Percentiles rank a stretch among this genome's conserved stretches.
Evolutionary conservation across 2,329 filamentous ascomycete genomes (phyloP).

Genomic region (Ophiostoma triangulosporum): DNA sequence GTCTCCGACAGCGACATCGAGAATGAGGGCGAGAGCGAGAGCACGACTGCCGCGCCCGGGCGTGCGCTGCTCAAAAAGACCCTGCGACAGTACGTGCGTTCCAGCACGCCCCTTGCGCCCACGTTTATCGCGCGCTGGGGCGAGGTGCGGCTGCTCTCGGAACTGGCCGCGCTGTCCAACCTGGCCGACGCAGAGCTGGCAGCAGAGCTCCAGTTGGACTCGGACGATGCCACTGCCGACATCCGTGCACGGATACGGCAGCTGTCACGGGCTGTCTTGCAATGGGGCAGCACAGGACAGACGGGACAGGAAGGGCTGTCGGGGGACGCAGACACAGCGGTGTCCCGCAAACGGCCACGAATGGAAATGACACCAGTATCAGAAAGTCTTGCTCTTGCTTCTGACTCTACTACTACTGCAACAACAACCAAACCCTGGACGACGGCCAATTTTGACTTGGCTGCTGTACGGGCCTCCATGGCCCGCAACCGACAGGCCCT

Average conservation of each 20-base stretch:
- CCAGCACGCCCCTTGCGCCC: neutral
- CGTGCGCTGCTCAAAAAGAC: neutral
- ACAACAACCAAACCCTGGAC: slow-evolving; percentile 2
- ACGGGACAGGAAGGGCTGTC: neutral
- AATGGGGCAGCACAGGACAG: slow-evolving; percentile 7
- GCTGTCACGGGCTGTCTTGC: slow-evolving; percentile 18
- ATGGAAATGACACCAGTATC: neutral
- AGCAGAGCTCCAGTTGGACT: neutral
- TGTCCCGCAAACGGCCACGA: neutral
- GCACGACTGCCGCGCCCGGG: neutral
- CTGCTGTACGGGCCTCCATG: slow-evolving; percentile 7
- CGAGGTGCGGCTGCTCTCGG: slow-evolving; percentile 6
- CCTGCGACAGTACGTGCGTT: neutral
- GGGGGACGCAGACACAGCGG: neutral
- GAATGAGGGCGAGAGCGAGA: neutral
- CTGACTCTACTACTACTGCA: neutral
- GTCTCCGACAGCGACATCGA: slow-evolving; percentile 17
- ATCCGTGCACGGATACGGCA: neutral
- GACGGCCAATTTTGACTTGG: slow-evolving; percentile 5
- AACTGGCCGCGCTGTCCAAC: slow-evolving; percentile 1
- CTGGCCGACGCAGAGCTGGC: neutral
- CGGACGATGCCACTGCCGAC: slow-evolving; percentile 7
- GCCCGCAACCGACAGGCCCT: slow-evolving; percentile 6
- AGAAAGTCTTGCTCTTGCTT: neutral
- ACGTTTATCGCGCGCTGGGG: slow-evolving; percentile 10